Evolutionary conservation across 2,329 filamentous ascomycete species (phyloP), one percentile per base, ranked within the genome.

Genomic region (Hypoxylon sp.): DNA sequence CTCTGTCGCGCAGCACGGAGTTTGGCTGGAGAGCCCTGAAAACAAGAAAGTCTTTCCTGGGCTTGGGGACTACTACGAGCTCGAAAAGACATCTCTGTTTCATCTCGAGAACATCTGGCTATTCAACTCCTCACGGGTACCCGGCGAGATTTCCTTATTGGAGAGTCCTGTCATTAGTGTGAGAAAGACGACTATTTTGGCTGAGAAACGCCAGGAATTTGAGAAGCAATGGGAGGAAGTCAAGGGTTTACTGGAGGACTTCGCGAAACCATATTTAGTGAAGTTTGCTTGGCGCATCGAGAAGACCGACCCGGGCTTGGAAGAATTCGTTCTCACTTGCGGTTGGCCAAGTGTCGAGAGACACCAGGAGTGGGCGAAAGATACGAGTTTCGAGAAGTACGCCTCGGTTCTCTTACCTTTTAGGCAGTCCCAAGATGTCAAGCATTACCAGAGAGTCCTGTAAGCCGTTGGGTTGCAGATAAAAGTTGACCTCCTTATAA

Each of bases 221-320:
- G 71, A 77, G 50, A 64, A 73, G 17, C 77, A 73, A 24, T 84
- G 82, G 74, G 72, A 73, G 4, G 67, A 71, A 31, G 68, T 79
- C 35, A 80, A 80, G 69, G 70, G 71, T 10, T 39, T 78, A 52
- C 65, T 83, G 50, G 69, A 76, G 58, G 65, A 68, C 3, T 74
- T 75, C 57, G 77, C 75, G 5, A 73, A 75, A 14, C 78, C 77
- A 14, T 73, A 77, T 39, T 73, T 71, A 29, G 72, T 82, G 19
- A 81, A 79, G 71, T 79, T 74, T 14, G 82, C 81, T 2, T 85
- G 83, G 81, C 80, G 78, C 57, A 77, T 82, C 29, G 83, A 85
- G 55, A 80, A 78, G 63, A 72, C 76, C 3, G 74, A 72, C 2
- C 77, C 76, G 0, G 65, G 67, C 2, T 76, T 79, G 53, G 80